A percentile compares a stretch with the other conserved stretches of the same genome.
These are phyloP conservation scores for Exsudoporus frostii DNA, from an alignment of 768 basidiomycete species.

Conservation along the genomic window DNA sequence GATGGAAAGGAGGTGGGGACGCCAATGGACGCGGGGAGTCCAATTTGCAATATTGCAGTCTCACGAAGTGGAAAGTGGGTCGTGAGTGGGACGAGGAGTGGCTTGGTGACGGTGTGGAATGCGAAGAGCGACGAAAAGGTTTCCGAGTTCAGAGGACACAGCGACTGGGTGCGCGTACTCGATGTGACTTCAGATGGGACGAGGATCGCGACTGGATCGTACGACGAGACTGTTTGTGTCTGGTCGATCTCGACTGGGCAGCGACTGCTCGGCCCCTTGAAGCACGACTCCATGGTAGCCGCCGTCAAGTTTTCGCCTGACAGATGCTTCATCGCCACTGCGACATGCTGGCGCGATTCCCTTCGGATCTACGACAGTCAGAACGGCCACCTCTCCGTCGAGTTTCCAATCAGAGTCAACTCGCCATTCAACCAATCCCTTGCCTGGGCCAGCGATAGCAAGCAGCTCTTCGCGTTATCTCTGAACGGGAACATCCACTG, in stretches of 20 bases:
- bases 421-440: neutral
- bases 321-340: neutral
- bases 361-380: slow-evolving; percentile 1
- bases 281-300: too few species aligned
- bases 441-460: neutral
- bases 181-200: neutral
- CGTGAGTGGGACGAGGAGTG: neutral
- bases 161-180: neutral
- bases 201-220: neutral
- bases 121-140: neutral
- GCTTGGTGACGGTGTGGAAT: neutral
- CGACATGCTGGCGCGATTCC: neutral
- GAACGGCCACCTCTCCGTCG: neutral
- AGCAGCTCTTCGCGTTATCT: neutral
- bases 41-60: too few species aligned
- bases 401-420: neutral
- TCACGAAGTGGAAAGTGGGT: too few species aligned
- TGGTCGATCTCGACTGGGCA: slow-evolving; percentile 4
- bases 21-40: too few species aligned
- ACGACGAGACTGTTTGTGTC: neutral
- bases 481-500: neutral
- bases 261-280: neutral
- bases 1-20: too few species aligned
- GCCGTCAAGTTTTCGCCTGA: slow-evolving; percentile 13
- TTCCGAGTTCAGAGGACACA: neutral